Base-by-base conservation (phyloP, 768 basidiomycete species). In the Psilocybe subaeruginosa region DNA sequence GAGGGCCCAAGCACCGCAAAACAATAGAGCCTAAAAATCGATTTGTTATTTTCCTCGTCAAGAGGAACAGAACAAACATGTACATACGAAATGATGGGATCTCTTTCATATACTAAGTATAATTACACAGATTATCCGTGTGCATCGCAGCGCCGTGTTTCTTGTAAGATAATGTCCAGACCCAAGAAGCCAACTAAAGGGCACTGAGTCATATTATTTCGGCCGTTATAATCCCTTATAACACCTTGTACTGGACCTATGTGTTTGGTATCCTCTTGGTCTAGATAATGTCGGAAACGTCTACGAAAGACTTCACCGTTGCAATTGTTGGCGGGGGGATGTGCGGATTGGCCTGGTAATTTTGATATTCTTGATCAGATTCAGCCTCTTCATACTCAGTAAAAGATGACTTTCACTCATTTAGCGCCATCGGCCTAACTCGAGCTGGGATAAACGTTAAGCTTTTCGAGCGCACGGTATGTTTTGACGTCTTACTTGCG, bases 251-350 rank as follows among this genome's bases (percentile, higher is more conserved):
- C 27, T 14, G 41, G 41, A 51, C 47, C 47, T 19, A 49, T 49
- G 19, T 7, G 19, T n/a, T 49, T 17, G 41, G 4, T 43, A 14
- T 43, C 8, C 11, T 43, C 41, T 16, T 16, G 23, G 41, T 43
- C 11, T 4, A 43, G n/a, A n/a, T 43, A 49, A 30, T 29, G 33
- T 57, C 23, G 5, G 27, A 27, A 33, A 27, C 45, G 23, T 30
- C 16, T 17, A 3, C 61, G 56, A 80, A 79, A 61, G 76, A 78
- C 64, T 78, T 84, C 62, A 73, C 72, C 27, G 75, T 85, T 37
- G 83, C 82, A 0, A 78, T 86, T 33, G 73, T 86, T 9, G 85
- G 85, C 19, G 84, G 84, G n/a, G 84, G 85, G 8, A 78, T 85
- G 67, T 80, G 78, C 54, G 83, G 84, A 5, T 66, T 86, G 8